Evolutionary conservation across 306 rosid genomes (phyloP), one percentile per base, ranked within the genome.

Genomic region (Castanopsis chinensis): DNA sequence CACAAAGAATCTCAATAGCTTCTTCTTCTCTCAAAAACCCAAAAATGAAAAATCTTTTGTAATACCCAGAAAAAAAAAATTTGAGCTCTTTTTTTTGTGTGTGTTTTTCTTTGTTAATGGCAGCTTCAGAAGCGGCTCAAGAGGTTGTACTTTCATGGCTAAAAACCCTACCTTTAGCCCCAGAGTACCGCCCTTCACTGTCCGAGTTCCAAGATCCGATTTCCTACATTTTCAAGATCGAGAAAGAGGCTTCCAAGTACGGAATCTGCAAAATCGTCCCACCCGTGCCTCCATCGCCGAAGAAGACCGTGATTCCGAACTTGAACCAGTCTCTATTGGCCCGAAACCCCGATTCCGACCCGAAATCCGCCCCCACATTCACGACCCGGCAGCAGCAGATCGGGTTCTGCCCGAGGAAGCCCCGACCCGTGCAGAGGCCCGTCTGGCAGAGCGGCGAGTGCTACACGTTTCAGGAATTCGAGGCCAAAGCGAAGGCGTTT

Each of bases 301-400:
- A 85, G 84, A 96, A 96, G 82, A 89, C 96, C 6, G 92, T 87
- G 82, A 88, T 96, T 74, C 84, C 96, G 9, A 93, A 96, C 84
- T 89, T 96, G 14, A 90, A 88, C 85, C 85, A 83, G 72, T 91
- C 97, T 0, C 88, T 93, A 15, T 79, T 83, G 0, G 88, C 91
- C 15, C 87, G 92, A 5, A 81, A 80, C 43, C 84, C 89, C 33
- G 75, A 64, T n/a, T 73, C 82, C 8, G 85, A 72, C 78, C 52
- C 84, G 4, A 88, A 88, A 64, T 76, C 87, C 35, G 83, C 76
- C 81, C 92, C 97, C 74, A 88, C 98, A 88, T 96, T 96, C 97
- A 89, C 97, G 8, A 96, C 99, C n/a, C 91, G 99, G 65, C 98
- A 93, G 86, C 98, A 96, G 77, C 99, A 96, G 98, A 93, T 96